These are phyloP conservation scores for Sutorius eximius DNA, from an alignment of 1,284 basidiomycete genomes.

Conservation along the genomic window DNA sequence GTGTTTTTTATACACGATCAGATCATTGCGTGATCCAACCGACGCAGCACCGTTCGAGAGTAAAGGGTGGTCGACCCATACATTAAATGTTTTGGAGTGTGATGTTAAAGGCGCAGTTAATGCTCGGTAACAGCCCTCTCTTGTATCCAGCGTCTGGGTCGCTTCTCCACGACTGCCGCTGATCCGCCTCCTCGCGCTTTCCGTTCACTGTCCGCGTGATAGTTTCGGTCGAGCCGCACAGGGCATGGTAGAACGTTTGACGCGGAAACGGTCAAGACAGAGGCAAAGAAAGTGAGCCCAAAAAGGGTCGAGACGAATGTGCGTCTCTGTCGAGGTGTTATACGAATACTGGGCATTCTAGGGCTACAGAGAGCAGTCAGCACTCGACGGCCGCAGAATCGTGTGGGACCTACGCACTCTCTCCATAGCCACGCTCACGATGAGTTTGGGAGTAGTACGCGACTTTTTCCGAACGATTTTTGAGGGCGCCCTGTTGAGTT, in stretches of 20 bases:
- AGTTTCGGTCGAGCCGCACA: slow-evolving; percentile 51
- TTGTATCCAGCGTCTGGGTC: slow-evolving; percentile 78
- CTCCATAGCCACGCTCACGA: slow-evolving; percentile 26
- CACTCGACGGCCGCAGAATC: background rate
- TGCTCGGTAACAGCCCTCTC: slow-evolving; percentile 46
- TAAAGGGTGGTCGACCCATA: background rate
- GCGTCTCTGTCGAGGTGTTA: slow-evolving; percentile 62
- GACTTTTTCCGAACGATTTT: background rate
- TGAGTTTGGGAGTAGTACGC: background rate
- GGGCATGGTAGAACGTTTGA: slow-evolving; percentile 78
- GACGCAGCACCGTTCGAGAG: background rate
- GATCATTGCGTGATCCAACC: slow-evolving; percentile 1
- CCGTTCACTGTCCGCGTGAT: slow-evolving; percentile 48
- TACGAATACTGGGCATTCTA: slow-evolving; percentile 58
- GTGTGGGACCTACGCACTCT: slow-evolving; percentile 15
- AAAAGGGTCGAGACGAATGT: slow-evolving; percentile 76
- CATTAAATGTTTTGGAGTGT: slow-evolving; percentile 8
- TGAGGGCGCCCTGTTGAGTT: slow-evolving; percentile 5
- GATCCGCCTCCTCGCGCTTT: slow-evolving; percentile 28
- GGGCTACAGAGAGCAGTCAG: slow-evolving; percentile 11
- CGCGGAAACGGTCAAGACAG: slow-evolving; percentile 76
- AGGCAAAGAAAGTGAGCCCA: slow-evolving; percentile 72
- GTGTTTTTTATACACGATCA: slow-evolving; percentile 23
- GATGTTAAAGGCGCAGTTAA: slow-evolving; percentile 12
- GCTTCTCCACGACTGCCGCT: slow-evolving; percentile 55